Conservation (phyloP, 768 basidiomycete species). For the Mycena leptocephala region DNA sequence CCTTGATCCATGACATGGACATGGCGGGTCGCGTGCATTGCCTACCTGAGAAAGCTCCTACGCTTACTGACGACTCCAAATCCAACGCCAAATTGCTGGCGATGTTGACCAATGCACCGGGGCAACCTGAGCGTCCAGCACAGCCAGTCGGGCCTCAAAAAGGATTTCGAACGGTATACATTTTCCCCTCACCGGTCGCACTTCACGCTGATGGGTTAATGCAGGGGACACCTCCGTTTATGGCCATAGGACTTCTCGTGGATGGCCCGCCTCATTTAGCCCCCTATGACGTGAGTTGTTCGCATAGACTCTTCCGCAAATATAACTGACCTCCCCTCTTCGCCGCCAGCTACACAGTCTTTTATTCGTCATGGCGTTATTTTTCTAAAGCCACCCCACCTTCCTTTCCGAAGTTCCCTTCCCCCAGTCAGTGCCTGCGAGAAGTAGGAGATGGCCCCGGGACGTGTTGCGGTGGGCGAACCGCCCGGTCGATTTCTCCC, state of each 20-base stretch:
- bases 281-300: slow-evolving; percentile 21
- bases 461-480: slow-evolving; percentile 22
- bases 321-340: slow-evolving; percentile 17
- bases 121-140: neutral
- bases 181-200: slow-evolving; percentile 1
- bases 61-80: neutral
- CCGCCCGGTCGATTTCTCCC: slow-evolving; percentile 6
- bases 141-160: slow-evolving; percentile 12
- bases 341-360: slow-evolving; percentile 23
- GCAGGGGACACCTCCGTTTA: slow-evolving; percentile 25
- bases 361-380: slow-evolving; percentile 8
- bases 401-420: slow-evolving; percentile 15
- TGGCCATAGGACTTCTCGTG: slow-evolving; percentile 13
- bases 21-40: slow-evolving; percentile 22
- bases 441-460: slow-evolving; percentile 8
- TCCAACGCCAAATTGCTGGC: neutral
- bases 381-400: slow-evolving; percentile 6
- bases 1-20: slow-evolving; percentile 21
- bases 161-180: slow-evolving; percentile 15
- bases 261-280: slow-evolving; percentile 6
- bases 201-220: slow-evolving; percentile 21
- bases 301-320: slow-evolving; percentile 6
- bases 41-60: neutral
- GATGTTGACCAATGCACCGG: neutral
- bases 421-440: slow-evolving; percentile 16